Conservation (phyloP, 208 protist species). For the Porcisia deanei region DNA sequence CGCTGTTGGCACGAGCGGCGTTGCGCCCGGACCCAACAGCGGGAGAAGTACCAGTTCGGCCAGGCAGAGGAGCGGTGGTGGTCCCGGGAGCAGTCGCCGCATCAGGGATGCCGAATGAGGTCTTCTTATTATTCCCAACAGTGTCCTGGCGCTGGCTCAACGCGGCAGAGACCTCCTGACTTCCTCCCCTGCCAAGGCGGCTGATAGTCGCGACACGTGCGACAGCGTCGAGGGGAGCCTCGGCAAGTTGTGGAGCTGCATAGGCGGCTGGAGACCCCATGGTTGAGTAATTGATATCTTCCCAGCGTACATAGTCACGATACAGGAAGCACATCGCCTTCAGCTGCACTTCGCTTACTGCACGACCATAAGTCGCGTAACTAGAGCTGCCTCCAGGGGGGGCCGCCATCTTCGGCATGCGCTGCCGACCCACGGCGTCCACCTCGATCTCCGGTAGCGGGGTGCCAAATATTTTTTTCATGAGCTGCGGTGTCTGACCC, state of each 20-base stretch:
- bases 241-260: neutral
- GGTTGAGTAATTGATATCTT: slow-evolving; percentile 82
- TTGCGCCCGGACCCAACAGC: slow-evolving; percentile 23
- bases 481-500: slow-evolving; percentile 48
- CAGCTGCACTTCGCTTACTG: slow-evolving; percentile 68
- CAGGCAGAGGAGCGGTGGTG: neutral
- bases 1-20: slow-evolving; percentile 14
- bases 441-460: slow-evolving; percentile 68
- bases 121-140: neutral
- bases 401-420: slow-evolving; percentile 67
- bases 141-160: slow-evolving; percentile 9
- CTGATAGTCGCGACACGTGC: slow-evolving; percentile 22
- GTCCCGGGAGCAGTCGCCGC: neutral
- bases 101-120: neutral
- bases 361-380: slow-evolving; percentile 63
- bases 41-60: neutral
- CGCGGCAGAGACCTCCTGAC: slow-evolving; percentile 15
- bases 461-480: slow-evolving; percentile 69
- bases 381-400: slow-evolving; percentile 44
- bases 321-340: slow-evolving; percentile 69
- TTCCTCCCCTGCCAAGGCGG: slow-evolving; percentile 17
- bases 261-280: slow-evolving; percentile 16
- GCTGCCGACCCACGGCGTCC: slow-evolving; percentile 65
- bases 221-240: slow-evolving; percentile 10
- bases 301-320: slow-evolving; percentile 76